A percentile compares a stretch with the other conserved stretches of the same genome.
These are phyloP conservation scores for Ramaria sp. DNA, from an alignment of 768 basidiomycete genomes.

Conservation along the genomic window DNA sequence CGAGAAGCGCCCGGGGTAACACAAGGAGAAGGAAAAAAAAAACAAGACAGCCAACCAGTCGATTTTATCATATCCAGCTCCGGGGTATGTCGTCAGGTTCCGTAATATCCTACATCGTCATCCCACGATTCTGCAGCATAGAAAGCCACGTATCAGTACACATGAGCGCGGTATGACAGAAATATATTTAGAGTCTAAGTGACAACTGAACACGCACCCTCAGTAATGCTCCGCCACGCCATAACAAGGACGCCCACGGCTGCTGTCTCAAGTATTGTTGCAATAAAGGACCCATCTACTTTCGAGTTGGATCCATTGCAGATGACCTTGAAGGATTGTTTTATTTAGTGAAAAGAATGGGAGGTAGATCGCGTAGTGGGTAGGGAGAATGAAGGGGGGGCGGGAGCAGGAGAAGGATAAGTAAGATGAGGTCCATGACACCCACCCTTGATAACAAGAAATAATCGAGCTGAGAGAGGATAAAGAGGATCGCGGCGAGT, in stretches of 20 bases:
- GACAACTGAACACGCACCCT: conserved; percentile 38
- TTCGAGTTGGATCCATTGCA: conserved; percentile 48
- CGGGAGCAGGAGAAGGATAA: not conserved
- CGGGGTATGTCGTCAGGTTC: not conserved
- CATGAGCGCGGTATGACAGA: not conserved
- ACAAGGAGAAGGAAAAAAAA: not conserved
- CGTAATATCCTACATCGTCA: not conserved
- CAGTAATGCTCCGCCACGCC: conserved; percentile 85
- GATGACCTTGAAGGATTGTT: conserved; percentile 4
- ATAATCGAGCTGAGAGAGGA: conserved; percentile 72
- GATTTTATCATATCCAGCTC: not conserved
- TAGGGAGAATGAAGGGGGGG: not conserved
- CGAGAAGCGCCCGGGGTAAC: too few species aligned
- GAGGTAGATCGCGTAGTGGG: not conserved
- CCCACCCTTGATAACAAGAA: conserved; percentile 68
- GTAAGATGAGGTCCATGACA: conserved; percentile 17
- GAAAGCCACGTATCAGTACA: not conserved
- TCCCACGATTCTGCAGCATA: not conserved
- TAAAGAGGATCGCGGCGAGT: conserved; percentile 64
- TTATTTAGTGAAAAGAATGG: not conserved
- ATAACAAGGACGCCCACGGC: conserved; percentile 57
- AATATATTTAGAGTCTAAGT: not conserved
- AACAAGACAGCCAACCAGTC: not conserved
- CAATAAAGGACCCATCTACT: conserved; percentile 81
- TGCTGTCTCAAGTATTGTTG: conserved; percentile 74